These are phyloP conservation scores for Sapria himalayana DNA, from an alignment of 345 rosid genomes.

Conservation along the genomic window DNA sequence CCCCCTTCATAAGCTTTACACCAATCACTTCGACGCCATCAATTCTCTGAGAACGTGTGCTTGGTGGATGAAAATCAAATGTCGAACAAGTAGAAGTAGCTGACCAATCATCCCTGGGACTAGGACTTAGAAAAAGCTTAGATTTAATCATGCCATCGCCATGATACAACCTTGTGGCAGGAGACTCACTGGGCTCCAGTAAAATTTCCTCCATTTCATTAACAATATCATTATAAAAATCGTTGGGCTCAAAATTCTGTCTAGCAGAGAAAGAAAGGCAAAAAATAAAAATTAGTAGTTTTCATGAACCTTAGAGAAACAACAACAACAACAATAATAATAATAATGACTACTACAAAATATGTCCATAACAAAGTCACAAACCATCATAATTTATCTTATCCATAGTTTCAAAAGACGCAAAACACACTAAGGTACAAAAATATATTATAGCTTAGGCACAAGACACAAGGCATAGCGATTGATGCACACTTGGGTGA, in stretches of 20 bases:
- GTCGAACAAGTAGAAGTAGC: conserved; percentile 57
- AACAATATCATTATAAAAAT: conserved; percentile 63
- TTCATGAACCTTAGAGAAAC: too few species aligned
- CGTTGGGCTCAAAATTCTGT: conserved; percentile 32
- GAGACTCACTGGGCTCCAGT: conserved; percentile 59
- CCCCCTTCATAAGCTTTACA: conserved; percentile 78
- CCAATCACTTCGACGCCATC: conserved; percentile 78
- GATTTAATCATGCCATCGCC: conserved; percentile 27
- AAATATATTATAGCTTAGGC: too few species aligned
- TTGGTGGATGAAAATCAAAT: conserved; percentile 19
- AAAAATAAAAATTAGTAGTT: conserved; percentile 4
- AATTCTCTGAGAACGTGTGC: conserved; percentile 22
- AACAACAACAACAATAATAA: too few species aligned
- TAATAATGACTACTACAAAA: too few species aligned
- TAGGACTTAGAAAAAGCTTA: conserved; percentile 28
- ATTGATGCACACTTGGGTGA: too few species aligned
- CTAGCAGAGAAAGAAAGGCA: conserved; percentile 7
- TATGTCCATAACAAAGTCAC: too few species aligned
- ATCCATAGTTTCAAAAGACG: too few species aligned
- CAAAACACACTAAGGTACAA: too few species aligned
- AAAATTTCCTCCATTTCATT: conserved; percentile 95
- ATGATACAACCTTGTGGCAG: conserved; percentile 35
- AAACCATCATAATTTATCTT: too few species aligned
- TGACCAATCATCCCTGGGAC: conserved; percentile 53
- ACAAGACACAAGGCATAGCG: too few species aligned